Evolutionary conservation across 1,284 basidiomycete genomes (phyloP).

Genomic region (Malassezia dermatis): DNA sequence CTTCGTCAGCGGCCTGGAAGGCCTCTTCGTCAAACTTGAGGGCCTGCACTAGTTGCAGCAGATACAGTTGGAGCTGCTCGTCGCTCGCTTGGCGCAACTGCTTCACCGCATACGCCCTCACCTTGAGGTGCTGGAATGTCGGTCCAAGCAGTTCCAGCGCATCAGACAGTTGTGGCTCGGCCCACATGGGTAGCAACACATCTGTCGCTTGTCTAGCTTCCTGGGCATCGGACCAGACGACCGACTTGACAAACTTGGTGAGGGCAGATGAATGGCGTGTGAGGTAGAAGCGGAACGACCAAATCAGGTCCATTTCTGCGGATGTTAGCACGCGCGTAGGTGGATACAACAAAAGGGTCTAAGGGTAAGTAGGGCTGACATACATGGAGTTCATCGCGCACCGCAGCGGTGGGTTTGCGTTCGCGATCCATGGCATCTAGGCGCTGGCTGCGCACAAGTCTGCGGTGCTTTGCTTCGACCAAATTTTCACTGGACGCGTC

Average conservation of each 20-base stretch:
- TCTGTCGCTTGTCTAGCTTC: conserved; percentile 98
- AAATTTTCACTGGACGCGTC: conserved; percentile 83
- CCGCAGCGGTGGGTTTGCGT: conserved; percentile 84
- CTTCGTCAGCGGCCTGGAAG: background rate
- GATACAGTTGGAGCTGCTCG: conserved; percentile 86
- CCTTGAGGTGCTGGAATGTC: conserved; percentile 75
- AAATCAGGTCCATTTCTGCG: conserved; percentile 88
- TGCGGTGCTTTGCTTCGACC: conserved; percentile 90
- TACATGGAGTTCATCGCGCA: conserved; percentile 78
- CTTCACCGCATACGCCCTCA: conserved; percentile 84
- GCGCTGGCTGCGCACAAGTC: conserved; percentile 84
- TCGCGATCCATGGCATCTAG: conserved; percentile 89
- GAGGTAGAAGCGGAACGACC: conserved; percentile 98
- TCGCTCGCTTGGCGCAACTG: conserved; percentile 84
- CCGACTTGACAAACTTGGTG: conserved; percentile 95
- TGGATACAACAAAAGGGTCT: conserved; percentile 68
- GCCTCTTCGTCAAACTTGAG: conserved; percentile 56
- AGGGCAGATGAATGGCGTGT: conserved; percentile 73
- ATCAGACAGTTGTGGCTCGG: conserved; percentile 90
- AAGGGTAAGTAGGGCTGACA: background rate
- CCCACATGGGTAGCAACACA: conserved; percentile 89
- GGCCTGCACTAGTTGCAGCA: conserved; percentile 92
- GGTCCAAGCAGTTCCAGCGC: conserved; percentile 85
- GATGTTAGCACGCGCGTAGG: conserved; percentile 77
- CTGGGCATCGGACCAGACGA: conserved; percentile 88